Conservation (phyloP, 345 rosid genomes). For the Erodium maritimum region DNA sequence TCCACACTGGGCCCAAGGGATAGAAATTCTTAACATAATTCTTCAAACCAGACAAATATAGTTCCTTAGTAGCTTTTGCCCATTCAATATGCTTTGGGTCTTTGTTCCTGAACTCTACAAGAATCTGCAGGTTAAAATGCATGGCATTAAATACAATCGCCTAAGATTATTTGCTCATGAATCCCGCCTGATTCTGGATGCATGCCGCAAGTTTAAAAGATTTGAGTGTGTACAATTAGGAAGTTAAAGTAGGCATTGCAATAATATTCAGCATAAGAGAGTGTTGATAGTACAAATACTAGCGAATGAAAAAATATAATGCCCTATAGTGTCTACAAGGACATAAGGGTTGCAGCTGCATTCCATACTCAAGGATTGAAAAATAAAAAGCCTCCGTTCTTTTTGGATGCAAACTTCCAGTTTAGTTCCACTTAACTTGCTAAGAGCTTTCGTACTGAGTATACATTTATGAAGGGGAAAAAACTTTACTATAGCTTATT, state of each 20-base stretch:
- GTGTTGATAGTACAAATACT: background rate
- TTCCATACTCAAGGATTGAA: background rate
- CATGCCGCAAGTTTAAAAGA: background rate
- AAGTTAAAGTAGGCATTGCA: background rate
- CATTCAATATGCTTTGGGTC: slow-evolving; percentile 88
- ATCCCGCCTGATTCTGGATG: background rate
- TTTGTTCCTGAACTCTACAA: slow-evolving; percentile 75
- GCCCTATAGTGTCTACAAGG: background rate
- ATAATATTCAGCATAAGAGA: background rate
- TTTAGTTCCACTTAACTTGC: background rate
- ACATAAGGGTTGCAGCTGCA: background rate
- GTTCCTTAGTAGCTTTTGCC: slow-evolving; percentile 95
- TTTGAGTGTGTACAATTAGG: background rate
- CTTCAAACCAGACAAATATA: slow-evolving; percentile 80
- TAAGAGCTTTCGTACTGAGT: background rate
- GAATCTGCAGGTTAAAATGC: slow-evolving; percentile 36
- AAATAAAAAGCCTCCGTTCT: background rate
- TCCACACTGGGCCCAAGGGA: slow-evolving; percentile 94
- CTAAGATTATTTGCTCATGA: background rate
- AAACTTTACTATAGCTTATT: background rate
- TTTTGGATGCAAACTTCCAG: background rate
- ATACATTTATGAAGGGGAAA: background rate
- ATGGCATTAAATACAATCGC: slow-evolving; percentile 9
- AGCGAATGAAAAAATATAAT: background rate
- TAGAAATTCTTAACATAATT: slow-evolving; percentile 78